phyloP scores from a whole-genome alignment of 805 yeast species.

The Starmerella potacharoeniae region DNA sequence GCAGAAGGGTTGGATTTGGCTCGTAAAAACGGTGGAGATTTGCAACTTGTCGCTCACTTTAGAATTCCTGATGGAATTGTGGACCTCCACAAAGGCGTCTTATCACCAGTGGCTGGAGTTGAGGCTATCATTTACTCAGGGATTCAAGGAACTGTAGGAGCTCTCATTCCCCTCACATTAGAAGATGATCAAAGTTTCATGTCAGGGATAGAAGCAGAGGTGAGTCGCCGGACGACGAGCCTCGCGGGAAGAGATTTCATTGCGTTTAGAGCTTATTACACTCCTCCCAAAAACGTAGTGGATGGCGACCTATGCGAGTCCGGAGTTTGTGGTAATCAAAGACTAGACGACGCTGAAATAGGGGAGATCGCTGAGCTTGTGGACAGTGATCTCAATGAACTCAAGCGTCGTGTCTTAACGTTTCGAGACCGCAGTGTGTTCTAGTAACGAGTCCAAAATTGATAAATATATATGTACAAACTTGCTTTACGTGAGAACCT shows the following conservation, averaged over 20 bases:
- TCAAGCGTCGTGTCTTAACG: slow-evolving; percentile 8
- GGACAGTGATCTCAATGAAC: slow-evolving; percentile 26
- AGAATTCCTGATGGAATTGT: slow-evolving; percentile 62
- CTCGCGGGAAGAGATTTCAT: slow-evolving; percentile 8
- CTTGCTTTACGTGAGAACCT: slow-evolving; percentile 18
- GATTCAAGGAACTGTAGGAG: slow-evolving; percentile 71
- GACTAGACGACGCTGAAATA: slow-evolving; percentile 19
- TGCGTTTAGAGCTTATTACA: slow-evolving; percentile 64
- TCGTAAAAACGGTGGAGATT: slow-evolving; percentile 41
- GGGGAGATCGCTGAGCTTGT: slow-evolving; percentile 26
- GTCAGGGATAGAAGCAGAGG: slow-evolving; percentile 40
- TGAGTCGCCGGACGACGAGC: slow-evolving; percentile 12
- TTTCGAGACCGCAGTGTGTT: slow-evolving; percentile 1
- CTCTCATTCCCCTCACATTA: slow-evolving; percentile 54
- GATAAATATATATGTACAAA: not conserved
- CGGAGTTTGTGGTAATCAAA: slow-evolving; percentile 27
- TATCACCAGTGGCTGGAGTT: slow-evolving; percentile 47
- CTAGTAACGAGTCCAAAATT: not conserved
- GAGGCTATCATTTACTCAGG: slow-evolving; percentile 64
- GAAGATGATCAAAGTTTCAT: slow-evolving; percentile 52
- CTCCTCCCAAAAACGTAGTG: slow-evolving; percentile 62
- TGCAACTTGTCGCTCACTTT: slow-evolving; percentile 45
- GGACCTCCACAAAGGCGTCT: slow-evolving; percentile 41
- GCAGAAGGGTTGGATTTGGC: not conserved
- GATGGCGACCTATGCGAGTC: slow-evolving; percentile 82